Evolutionary conservation across 2,329 filamentous ascomycete species (phyloP), one percentile per base, ranked within the genome.

Genomic region (Neonectria coccinea): DNA sequence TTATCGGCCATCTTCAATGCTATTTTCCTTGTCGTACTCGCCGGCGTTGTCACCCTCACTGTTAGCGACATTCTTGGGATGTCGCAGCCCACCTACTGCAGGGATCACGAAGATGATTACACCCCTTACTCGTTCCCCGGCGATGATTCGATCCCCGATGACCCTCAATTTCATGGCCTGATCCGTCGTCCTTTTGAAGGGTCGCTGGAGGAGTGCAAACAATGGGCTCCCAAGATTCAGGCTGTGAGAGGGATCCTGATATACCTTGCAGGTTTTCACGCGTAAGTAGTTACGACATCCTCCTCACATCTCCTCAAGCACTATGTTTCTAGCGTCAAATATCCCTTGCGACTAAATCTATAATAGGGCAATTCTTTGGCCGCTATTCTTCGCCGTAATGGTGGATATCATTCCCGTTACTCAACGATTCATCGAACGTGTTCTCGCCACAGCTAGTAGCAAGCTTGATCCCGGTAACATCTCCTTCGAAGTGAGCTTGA

Each of bases 181-280:
- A 11, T 29, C 9, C 14, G 12, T 22, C 20, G n/a, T 8, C 5
- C 55, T n/a, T n/a, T 20, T 27, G 14, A 7, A 39, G 29, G 20
- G 31, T 48, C 42, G 5, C 6, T 33, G 3, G 22, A 58, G 29
- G 33, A 58, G 20, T 58, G 56, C 14, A 36, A 50, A 9, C 22
- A 42, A 20, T 58, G 56, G 56, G 56, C 56, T 22, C 22, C 22
- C 33, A 58, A 58, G n/a, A 58, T 58, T 11, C 31, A 58, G 16
- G 36, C n/a, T 18, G 20, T 50, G 8, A 25, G n/a, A 7, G 3
- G n/a, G 20, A n/a, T 58, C 5, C 14, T 51, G 10, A n/a, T 42
- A 10, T 27, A 51, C 22, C 16, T 51, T 31, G 20, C 16, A 8
- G 56, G 20, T 5, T 14, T 57, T 5, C 36, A 57, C 27, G 20